These are phyloP conservation scores for Polyporus arcularius DNA, from an alignment of 768 basidiomycete genomes.

Conservation along the genomic window DNA sequence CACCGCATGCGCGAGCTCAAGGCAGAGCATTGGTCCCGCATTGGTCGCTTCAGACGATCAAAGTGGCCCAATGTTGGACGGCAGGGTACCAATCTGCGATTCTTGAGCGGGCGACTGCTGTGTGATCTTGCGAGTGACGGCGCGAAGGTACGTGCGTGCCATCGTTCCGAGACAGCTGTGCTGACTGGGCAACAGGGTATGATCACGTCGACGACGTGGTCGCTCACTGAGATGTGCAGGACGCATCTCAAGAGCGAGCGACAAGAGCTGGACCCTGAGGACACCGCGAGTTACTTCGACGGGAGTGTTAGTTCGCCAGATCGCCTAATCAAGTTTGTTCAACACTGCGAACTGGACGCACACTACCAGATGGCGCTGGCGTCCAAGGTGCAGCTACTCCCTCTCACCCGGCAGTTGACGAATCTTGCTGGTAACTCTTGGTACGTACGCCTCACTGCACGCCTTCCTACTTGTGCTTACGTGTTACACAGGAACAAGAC, in stretches of 20 bases:
- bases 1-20: conserved; percentile 90
- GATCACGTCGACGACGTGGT: conserved; percentile 98
- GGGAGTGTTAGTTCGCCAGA: conserved; percentile 75
- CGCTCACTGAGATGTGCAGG: conserved; percentile 93
- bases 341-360: conserved; percentile 93
- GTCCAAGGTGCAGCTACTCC: conserved; percentile 89
- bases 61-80: conserved; percentile 82
- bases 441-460: conserved; percentile 43
- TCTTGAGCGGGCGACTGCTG: conserved; percentile 82
- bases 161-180: not conserved
- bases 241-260: conserved; percentile 84
- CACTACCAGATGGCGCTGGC: conserved; percentile 98
- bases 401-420: conserved; percentile 90
- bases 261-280: conserved; percentile 95
- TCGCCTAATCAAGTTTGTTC: conserved; percentile 81
- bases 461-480: not conserved
- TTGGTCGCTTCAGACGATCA: conserved; percentile 85
- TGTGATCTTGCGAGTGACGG: conserved; percentile 95
- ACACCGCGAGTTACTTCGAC: conserved; percentile 90
- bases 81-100: conserved; percentile 81
- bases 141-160: conserved; percentile 66
- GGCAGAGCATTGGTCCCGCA: conserved; percentile 90
- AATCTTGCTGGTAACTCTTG: conserved; percentile 97
- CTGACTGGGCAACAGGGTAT: conserved; percentile 60
- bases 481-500: conserved; percentile 82